These are phyloP conservation scores for Diaporthe helianthi DNA, from an alignment of 2,329 filamentous ascomycete species.

Conservation along the genomic window DNA sequence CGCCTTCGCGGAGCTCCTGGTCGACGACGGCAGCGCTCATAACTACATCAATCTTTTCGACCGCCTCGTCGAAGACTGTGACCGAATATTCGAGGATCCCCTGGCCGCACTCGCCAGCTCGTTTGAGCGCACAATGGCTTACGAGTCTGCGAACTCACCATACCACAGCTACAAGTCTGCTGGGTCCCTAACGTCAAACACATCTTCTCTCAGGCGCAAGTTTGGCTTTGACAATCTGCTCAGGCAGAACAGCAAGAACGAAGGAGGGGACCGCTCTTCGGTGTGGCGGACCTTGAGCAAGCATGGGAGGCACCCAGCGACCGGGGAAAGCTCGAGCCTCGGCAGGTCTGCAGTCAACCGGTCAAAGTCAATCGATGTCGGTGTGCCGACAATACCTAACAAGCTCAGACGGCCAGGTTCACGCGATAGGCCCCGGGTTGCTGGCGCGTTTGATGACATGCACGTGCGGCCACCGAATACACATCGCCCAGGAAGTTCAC, in stretches of 20 bases:
- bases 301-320: slow-evolving; percentile 67
- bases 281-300: slow-evolving; percentile 92
- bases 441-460: slow-evolving; percentile 67
- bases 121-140: slow-evolving; percentile 52
- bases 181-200: slow-evolving; percentile 83
- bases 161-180: slow-evolving; percentile 67
- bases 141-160: slow-evolving; percentile 66
- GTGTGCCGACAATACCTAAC: slow-evolving; percentile 55
- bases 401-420: slow-evolving; percentile 61
- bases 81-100: slow-evolving; percentile 80
- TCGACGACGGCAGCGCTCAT: slow-evolving; percentile 77
- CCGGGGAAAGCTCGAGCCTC: slow-evolving; percentile 67
- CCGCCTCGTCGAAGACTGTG: slow-evolving; percentile 86
- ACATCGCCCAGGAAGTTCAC: slow-evolving; percentile 63
- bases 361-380: slow-evolving; percentile 80
- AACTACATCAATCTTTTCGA: slow-evolving; percentile 90
- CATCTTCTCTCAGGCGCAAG: slow-evolving; percentile 82
- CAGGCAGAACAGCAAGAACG: slow-evolving; percentile 79
- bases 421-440: slow-evolving; percentile 65
- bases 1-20: slow-evolving; percentile 86
- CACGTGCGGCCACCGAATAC: slow-evolving; percentile 38
- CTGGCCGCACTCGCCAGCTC: slow-evolving; percentile 48
- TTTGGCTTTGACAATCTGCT: slow-evolving; percentile 81
- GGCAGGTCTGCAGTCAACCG: slow-evolving; percentile 72
- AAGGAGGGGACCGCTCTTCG: slow-evolving; percentile 74